Conservation (phyloP, 1,284 basidiomycete genomes). For the Pseudozyma sp. region DNA sequence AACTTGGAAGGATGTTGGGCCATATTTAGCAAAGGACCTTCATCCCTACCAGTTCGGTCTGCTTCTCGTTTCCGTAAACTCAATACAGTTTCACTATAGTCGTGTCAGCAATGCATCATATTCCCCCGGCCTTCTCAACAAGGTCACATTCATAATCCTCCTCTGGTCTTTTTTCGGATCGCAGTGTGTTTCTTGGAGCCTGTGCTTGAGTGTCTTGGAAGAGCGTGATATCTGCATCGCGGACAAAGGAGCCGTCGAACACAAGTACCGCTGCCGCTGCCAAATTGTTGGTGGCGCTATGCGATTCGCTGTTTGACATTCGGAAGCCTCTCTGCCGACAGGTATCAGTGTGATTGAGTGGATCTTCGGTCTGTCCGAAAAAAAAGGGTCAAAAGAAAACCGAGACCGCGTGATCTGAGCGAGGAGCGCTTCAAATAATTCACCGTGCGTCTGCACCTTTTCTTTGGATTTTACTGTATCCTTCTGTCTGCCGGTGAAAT, state of each 20-base stretch:
- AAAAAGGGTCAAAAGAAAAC: background rate
- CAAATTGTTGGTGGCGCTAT: too few species aligned
- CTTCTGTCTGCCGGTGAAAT: background rate
- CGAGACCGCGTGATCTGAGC: conserved; percentile 11
- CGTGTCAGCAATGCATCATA: conserved; percentile 49
- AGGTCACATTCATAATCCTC: conserved; percentile 38
- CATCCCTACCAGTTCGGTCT: conserved; percentile 23
- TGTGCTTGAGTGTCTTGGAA: background rate
- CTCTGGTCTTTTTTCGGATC: background rate
- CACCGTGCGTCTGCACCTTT: conserved; percentile 9
- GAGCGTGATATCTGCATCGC: background rate
- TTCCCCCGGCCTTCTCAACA: conserved; percentile 64
- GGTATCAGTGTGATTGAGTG: background rate
- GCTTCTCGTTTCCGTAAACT: background rate
- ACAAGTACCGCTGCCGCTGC: too few species aligned
- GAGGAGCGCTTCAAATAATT: background rate
- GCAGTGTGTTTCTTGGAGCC: background rate
- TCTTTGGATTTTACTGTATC: too few species aligned
- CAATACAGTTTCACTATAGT: conserved; percentile 15
- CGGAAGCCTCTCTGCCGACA: conserved; percentile 16
- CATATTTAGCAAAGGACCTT: conserved; percentile 19
- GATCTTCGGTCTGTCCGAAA: conserved; percentile 29
- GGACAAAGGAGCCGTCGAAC: too few species aligned
- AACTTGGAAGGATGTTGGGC: background rate
- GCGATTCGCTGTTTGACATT: background rate